These are phyloP conservation scores for Tilletia caries DNA, from an alignment of 1,284 basidiomycete genomes.

Conservation along the genomic window DNA sequence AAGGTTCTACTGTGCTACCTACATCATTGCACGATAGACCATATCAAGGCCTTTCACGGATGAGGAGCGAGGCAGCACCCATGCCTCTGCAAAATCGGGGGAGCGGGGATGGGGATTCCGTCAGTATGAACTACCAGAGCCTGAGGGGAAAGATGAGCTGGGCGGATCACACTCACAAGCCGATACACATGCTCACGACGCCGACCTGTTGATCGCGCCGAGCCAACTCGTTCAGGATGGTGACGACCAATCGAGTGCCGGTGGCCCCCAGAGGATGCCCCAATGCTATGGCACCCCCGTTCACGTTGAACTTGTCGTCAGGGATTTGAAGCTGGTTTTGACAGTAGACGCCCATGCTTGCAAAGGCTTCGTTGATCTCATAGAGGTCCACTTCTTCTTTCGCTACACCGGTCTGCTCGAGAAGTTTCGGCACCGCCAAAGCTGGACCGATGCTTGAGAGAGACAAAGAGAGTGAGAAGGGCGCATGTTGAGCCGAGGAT, in stretches of 20 bases:
- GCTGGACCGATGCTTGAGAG: constrained; percentile 42
- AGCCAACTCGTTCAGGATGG: constrained; percentile 41
- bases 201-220: constrained; percentile 43
- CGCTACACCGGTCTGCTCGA: constrained; percentile 38
- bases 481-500: not conserved
- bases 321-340: constrained; percentile 36
- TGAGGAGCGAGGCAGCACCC: constrained; percentile 1
- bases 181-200: constrained; percentile 41
- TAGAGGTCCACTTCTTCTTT: constrained; percentile 47
- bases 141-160: not conserved
- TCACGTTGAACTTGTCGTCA: constrained; percentile 42
- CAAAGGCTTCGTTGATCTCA: constrained; percentile 52
- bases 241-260: constrained; percentile 46
- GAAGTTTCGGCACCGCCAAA: constrained; percentile 41
- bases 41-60: not conserved
- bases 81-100: not conserved
- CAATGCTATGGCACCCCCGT: constrained; percentile 51
- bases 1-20: too few relatives aligned
- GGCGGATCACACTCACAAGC: constrained; percentile 2
- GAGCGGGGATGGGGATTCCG: too few relatives aligned
- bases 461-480: constrained; percentile 9
- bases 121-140: not conserved
- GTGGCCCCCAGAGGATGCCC: constrained; percentile 50
- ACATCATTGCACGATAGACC: too few relatives aligned
- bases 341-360: constrained; percentile 46